Evolutionary conservation across 805 yeast genomes (phyloP), one percentile per base, ranked within the genome.

Genomic region (Hyphopichia homilentoma): DNA sequence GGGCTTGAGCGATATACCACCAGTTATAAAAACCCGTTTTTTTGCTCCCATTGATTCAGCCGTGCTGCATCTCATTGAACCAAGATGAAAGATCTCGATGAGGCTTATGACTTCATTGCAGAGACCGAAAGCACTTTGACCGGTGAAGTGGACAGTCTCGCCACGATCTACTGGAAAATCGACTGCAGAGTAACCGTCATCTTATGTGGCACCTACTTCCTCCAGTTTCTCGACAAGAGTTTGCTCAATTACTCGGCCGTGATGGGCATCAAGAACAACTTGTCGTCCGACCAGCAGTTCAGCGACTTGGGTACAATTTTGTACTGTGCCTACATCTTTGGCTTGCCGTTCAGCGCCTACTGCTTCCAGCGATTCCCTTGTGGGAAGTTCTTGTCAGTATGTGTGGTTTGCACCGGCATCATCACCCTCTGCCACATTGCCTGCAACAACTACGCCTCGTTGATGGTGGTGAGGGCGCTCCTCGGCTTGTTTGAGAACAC

Each of bases 151-250:
- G 7, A 12, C 13, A 26, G 17, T 6, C 17, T 26, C 8, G 9
- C n/a, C 4, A 33, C 13, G 24, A 30, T 38, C 7, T 33, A 44
- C 20, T 30, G 55, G 12, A 75, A 70, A 44, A 54, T 77, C n/a
- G 84, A 78, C 48, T 25, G 35, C 5, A 57, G 67, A 25, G 59
- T 78, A 13, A 47, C 76, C 49, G 65, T 79, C 0, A 52, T 76
- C 18, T 50, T 78, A 42, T 73, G 81, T 41, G 57, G 66, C 22
- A 67, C 75, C 9, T 78, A 78, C 42, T 68, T 77, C 35, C 52
- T 77, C 12, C 81, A 77, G 57, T 75, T 74, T 43, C 54, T 77
- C 35, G 84, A 79, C 42, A 79, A 79, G 44, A 65, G 75, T n/a
- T 52, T 78, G 31, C 52, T 74, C 24, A 77, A 77, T 40, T 75